These are phyloP conservation scores for Phytopythium oedochilum DNA, from an alignment of 352 stramenopile species.

Conservation along the genomic window DNA sequence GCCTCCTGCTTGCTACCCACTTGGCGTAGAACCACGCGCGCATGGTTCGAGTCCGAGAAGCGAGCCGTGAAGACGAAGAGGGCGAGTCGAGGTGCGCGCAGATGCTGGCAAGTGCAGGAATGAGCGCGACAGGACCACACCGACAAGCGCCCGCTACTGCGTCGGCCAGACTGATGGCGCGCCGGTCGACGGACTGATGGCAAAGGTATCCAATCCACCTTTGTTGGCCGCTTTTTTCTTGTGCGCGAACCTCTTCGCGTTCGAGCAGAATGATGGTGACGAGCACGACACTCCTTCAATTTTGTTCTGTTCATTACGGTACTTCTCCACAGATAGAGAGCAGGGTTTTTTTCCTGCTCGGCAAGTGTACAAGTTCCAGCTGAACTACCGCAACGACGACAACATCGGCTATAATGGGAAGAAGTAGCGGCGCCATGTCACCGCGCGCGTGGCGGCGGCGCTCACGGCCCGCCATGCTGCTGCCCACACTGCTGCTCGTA, in stretches of 20 bases:
- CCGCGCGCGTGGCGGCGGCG: no score
- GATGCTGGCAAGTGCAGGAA: not conserved
- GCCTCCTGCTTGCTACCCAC: no score
- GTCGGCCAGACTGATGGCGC: no score
- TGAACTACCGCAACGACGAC: no score
- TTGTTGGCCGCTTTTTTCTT: not conserved
- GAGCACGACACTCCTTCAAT: no score
- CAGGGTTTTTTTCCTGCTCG: not conserved
- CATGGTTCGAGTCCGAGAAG: constrained; percentile 20
- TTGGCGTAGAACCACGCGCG: constrained; percentile 76
- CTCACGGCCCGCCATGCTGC: no score
- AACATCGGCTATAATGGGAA: no score
- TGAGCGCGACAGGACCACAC: not conserved
- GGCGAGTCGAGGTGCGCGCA: not conserved
- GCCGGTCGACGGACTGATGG: not conserved
- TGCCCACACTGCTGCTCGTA: not conserved
- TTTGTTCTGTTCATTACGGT: no score
- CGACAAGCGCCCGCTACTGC: no score
- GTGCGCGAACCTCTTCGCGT: not conserved
- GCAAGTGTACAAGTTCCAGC: not conserved
- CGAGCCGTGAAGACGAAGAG: no score
- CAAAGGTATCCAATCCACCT: not conserved
- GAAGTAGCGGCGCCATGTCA: no score
- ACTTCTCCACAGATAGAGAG: not conserved
- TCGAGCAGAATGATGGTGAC: not conserved